Base-by-base conservation (phyloP, 768 basidiomycete genomes). In the Macrocybe gigantea region DNA sequence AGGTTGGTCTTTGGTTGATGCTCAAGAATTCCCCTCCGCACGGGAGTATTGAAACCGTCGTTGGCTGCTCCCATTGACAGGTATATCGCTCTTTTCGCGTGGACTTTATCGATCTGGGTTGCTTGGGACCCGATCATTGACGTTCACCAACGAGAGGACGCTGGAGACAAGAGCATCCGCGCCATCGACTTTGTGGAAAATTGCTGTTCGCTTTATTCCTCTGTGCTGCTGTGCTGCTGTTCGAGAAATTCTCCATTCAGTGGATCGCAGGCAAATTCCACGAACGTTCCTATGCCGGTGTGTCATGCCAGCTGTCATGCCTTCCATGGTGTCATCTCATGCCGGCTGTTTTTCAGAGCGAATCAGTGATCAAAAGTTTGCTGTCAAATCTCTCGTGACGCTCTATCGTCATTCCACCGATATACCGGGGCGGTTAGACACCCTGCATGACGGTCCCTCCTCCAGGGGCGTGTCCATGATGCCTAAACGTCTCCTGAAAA, bases 171-270 rank as follows among this genome's bases (percentile, higher is more conserved):
- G 45, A 67, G 61, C 48, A 52, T 64, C 36, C 57, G 64, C 34
- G 74, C 77, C 29, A 66, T 91, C 44, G 63, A 67, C 69, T 83
- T 13, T 68, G 86, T 35, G 76, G 71, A 3, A 83, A 82, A 60
- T 65, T 92, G 29, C 70, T 90, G 6, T 92, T 93, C 58, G 88
- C 82, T 6, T 60, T 86, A 42, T 77, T 82, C 59, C 58, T 93
- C 41, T 88, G 82, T 58, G 64, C 84, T 0, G 75, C 75, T 29
- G 72, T 92, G 22, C 75, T 93, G 5, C 72, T 87, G 8, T 83
- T 77, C 47, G 91, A 93, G 64, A 96, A 96, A 60, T 79, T 93
- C 50, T 64, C 85, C 10, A 88, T 96, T 41, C 93, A 94, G 62
- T 82, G 82, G 72, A 92, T 95, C 55, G 85, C 85, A 40, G 74